Percentiles rank a stretch among this genome's conserved stretches.
Conservation (phyloP, 768 basidiomycete species). For the Nevesoporus exiguus region DNA sequence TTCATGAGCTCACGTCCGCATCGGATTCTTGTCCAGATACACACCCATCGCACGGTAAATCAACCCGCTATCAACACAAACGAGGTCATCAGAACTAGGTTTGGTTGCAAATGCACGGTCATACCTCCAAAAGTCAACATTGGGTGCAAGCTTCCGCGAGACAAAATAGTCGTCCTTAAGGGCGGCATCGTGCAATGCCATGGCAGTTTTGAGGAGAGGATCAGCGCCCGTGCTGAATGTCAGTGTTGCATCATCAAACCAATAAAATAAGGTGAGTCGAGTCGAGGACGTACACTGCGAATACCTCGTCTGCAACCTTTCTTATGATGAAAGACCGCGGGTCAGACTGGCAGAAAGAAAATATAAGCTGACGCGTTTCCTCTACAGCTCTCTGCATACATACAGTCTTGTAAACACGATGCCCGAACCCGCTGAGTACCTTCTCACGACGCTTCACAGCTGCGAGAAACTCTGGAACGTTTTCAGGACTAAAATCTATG, state of each 20-base stretch:
- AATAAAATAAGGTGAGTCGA: background rate
- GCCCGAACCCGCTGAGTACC: slow-evolving; percentile 87
- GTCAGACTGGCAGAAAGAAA: slow-evolving; percentile 56
- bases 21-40: slow-evolving; percentile 13
- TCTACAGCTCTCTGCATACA: slow-evolving; percentile 13
- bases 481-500: slow-evolving; percentile 54
- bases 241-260: background rate
- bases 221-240: slow-evolving; percentile 72
- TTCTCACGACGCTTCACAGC: slow-evolving; percentile 86
- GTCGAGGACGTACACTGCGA: slow-evolving; percentile 60
- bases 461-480: slow-evolving; percentile 81
- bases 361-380: background rate
- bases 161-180: slow-evolving; percentile 91
- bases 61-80: slow-evolving; percentile 51
- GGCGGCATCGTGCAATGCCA: slow-evolving; percentile 83
- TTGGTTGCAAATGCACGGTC: background rate
- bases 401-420: slow-evolving; percentile 78
- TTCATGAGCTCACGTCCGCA: slow-evolving; percentile 1
- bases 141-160: slow-evolving; percentile 76
- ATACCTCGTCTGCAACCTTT: slow-evolving; percentile 89
- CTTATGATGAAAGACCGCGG: slow-evolving; percentile 89
- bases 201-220: slow-evolving; percentile 82
- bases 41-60: slow-evolving; percentile 92
- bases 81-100: background rate
- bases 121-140: slow-evolving; percentile 83